Evolutionary conservation across 2,329 filamentous ascomycete species (phyloP), one percentile per base, ranked within the genome.

Genomic region (Aspergillus cejpii): DNA sequence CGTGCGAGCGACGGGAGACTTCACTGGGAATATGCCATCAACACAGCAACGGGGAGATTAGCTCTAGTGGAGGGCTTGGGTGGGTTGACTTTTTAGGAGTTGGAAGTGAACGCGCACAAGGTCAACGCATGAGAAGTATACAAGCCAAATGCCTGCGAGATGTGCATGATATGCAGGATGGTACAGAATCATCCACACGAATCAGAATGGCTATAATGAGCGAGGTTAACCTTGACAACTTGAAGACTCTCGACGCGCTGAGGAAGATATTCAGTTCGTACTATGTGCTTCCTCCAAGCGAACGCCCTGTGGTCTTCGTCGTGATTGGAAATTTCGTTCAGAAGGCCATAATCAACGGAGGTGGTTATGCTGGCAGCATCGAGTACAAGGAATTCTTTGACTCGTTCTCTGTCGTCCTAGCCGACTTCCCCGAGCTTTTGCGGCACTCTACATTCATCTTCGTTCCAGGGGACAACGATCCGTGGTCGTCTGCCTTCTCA

Each of bases 311-410:
- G 58, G 77, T 81, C 1, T 91, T 97, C 59, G 73, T 96, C 36
- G 69, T 98, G 5, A 81, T 87, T 37, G 92, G 92, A 28, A 94
- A 92, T 65, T 97, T 98, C 59, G 74, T 75, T 43, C 75, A 73
- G 37, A 71, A 74, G 53, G 74, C 79, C 17, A 71, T 73, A 41
- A 74, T 83, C 60, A 74, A 76, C 21, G 83, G 85, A 42, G 80
- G 81, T 20, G 83, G 81, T 28, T 83, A 78, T 34, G 83, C 84
- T 17, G 87, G 87, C 28, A 91, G 87, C 65, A 90, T 97, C 55
- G 89, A 94, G 68, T 97, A 95, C 72, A 97, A 97, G 71, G 92
- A 97, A 68, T 84, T 86, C 63, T 96, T 97, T 64, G 89, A 98
- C 68, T 80, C 83, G 6, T 77, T 98, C 10, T 91, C 92, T 2